phyloP scores from a whole-genome alignment of 2,329 filamentous ascomycete species.

The Colletotrichum camelliae region DNA sequence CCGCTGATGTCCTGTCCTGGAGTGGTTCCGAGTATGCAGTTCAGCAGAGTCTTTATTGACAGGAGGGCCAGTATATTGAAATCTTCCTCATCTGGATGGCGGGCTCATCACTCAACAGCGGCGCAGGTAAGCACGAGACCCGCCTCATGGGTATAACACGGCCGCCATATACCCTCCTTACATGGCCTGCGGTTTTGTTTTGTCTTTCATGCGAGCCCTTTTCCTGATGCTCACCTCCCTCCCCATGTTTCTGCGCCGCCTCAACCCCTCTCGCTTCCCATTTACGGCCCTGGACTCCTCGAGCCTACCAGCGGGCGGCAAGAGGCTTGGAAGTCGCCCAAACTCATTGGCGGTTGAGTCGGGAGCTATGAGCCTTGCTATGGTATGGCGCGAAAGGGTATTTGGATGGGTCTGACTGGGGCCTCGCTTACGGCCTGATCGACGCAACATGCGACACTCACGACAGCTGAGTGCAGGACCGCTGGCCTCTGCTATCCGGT shows the following conservation, averaged over 20 bases:
- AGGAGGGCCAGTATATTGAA: background rate
- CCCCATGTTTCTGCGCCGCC: background rate
- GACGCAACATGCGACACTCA: background rate
- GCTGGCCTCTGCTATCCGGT: background rate
- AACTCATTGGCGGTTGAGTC: background rate
- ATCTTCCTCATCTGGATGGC: background rate
- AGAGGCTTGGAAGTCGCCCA: background rate
- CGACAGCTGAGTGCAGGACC: background rate
- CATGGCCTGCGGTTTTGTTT: background rate
- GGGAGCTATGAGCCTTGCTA: background rate
- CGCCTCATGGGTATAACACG: background rate
- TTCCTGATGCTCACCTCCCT: background rate
- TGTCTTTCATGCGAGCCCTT: background rate
- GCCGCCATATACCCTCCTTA: conserved; percentile 17
- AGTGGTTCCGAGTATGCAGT: background rate
- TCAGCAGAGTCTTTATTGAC: background rate
- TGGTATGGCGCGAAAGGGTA: background rate
- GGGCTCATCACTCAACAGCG: background rate
- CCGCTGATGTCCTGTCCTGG: background rate
- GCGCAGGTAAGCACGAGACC: background rate
- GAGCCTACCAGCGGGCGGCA: background rate
- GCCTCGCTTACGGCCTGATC: background rate
- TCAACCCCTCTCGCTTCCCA: conserved; percentile 8
- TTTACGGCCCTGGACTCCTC: background rate
- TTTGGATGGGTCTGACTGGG: background rate